Conservation (phyloP, 202 grass and related monocot species). For the Saccharum hybrid region DNA sequence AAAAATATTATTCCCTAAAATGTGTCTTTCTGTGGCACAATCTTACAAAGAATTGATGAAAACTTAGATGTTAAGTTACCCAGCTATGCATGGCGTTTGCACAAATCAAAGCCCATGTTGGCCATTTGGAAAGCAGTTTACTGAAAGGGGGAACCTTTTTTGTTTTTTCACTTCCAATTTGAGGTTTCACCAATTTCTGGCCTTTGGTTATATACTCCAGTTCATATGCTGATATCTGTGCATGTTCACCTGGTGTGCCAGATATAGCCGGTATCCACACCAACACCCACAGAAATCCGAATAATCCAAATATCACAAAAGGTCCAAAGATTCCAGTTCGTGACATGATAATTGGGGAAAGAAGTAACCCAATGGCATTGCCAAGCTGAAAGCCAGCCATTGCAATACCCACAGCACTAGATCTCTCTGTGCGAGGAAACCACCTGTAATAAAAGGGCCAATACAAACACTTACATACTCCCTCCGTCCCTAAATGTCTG, state of each 20-base stretch:
- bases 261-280: slow-evolving; percentile 91
- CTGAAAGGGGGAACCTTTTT: slow-evolving; percentile 84
- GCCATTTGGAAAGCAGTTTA: slow-evolving; percentile 88
- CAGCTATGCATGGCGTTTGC: slow-evolving; percentile 99
- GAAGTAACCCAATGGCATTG: slow-evolving; percentile 77
- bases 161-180: slow-evolving; percentile 55
- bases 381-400: slow-evolving; percentile 99
- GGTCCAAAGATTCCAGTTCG: slow-evolving; percentile 83
- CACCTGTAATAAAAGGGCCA: slow-evolving; percentile 76
- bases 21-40: slow-evolving; percentile 11
- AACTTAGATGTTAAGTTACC: slow-evolving; percentile 64
- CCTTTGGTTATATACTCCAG: slow-evolving; percentile 84
- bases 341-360: slow-evolving; percentile 97
- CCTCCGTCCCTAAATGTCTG: too few species aligned
- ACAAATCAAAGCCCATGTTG: slow-evolving; percentile 96
- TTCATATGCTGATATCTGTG: slow-evolving; percentile 88
- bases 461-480: slow-evolving; percentile 32
- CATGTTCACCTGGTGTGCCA: slow-evolving; percentile 67
- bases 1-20: slow-evolving; percentile 16
- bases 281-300: slow-evolving; percentile 98
- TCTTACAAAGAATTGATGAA: slow-evolving; percentile 28
- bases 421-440: slow-evolving; percentile 94
- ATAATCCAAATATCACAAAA: slow-evolving; percentile 97
- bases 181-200: slow-evolving; percentile 63
- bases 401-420: slow-evolving; percentile 88